Evolutionary conservation across 2,329 filamentous ascomycete species (phyloP), one percentile per base, ranked within the genome.

Genomic region (Aspergillus floridensis): DNA sequence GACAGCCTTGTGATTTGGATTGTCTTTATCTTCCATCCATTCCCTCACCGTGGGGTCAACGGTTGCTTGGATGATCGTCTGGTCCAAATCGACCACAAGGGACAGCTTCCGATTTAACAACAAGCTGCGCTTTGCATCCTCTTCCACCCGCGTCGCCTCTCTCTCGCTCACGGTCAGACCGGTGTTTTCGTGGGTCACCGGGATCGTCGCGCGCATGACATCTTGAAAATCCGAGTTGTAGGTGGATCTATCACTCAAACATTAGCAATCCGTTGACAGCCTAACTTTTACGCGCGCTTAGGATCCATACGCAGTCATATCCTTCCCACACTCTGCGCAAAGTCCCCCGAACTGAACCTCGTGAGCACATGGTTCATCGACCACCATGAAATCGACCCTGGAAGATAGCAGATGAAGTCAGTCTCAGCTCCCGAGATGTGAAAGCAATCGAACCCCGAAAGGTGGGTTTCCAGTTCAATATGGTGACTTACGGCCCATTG

Each of bases 31-130:
- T 53, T 86, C 84, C 80, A 96, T 91, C 95, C 95, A 99, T 74
- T 99, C 93, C 64, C 89, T 92, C 57, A 99, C 88, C 0, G 95
- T 99, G 6, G 93, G 93, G 68, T 99, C 95, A 70, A 98, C 96
- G 63, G 92, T 96, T 26, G 95, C 95, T 75, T 99, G 95, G 66
- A 99, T 99, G 70, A 99, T 95, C 59, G 95, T 99, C 80, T 98
- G 93, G 74, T 99, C 95, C 57, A 99, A 82, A 81, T 99, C 95
- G 67, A 99, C 95, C 26, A 99, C 95, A 49, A 99, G 83, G 49
- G 91, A 96, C 49, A 99, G 84, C 78, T 96, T 96, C 66, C 89
- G 86, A 62, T 89, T 86, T 60, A 87, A 83, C 48, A 99, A 81
- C 47, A 99, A 81, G 21, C 93, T 88, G 61, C 87, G 85, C 79